Base-by-base conservation (phyloP, 1,284 basidiomycete genomes). In the Microbotryum violaceum region DNA sequence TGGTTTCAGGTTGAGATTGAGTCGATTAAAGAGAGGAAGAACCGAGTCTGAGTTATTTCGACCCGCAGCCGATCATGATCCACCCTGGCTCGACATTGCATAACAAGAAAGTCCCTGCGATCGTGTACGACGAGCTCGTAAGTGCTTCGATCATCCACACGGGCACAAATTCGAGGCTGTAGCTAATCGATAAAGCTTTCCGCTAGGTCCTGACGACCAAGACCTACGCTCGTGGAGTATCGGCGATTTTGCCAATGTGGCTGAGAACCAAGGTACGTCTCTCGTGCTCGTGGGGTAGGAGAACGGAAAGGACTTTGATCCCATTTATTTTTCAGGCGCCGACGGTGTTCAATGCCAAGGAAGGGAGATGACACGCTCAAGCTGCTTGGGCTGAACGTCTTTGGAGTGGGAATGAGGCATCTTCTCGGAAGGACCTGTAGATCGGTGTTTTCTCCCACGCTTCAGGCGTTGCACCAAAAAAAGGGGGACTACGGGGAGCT, bases 41-140 rank as follows among this genome's bases (percentile, higher is more conserved):
- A 42, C 10, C 23, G 49, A 37, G 20, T 4, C 6, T 42, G 20
- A 4, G 25, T 25, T 20, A 54, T 7, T 29, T 23, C 29, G 4
- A 18, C 16, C 54, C 14, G 21, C 67, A 90, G 88, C 76, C 81
- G 29, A 81, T 96, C 65, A 93, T 92, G 75, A 87, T 97, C 44
- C 90, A 96, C 73, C 92, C 92, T 0, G 82, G 86, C 27, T 92
- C 89, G 23, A 82, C 83, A 2, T 73, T 96, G 64, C 82, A 82
- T 64, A 85, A 87, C 64, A 88, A 87, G 72, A 89, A 88, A 73
- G 82, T 85, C 1, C 84, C 85, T 0, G 89, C 86, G 6, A 90
- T 97, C 61, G 81, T 96, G 52, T 97, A 89, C 72, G 87, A 93
- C 73, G 92, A 96, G 74, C 78, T 96, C 70, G 91, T 93, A 66